Base-by-base conservation (phyloP, 148 eudicot genomes). In the Camellia granthamiana region DNA sequence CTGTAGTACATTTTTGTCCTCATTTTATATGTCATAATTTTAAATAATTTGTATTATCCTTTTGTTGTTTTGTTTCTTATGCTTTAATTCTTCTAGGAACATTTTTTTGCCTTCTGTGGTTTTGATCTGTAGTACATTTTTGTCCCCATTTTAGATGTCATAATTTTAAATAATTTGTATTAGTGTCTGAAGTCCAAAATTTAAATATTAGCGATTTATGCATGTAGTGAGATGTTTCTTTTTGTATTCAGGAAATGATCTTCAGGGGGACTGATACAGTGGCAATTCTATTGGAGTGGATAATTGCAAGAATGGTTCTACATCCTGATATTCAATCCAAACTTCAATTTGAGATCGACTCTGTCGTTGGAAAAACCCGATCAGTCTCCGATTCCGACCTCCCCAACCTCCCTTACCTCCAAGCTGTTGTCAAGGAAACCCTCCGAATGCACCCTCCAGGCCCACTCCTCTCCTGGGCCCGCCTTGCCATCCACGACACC, bases 191-290 rank as follows among this genome's bases (percentile, higher is more conserved):
- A 30, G 38, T 30, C 38, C 38, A 30, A 30, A 30, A 30, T 30
- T 30, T 30, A 30, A 30, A 30, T 30, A 30, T 30, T 30, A 30
- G 38, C 1, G 38, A 30, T 30, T 30, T 30, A 30, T 30, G 38
- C 38, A 30, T 30, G 38, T 30, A 30, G 38, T 30, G 38, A 30
- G 38, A 30, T 30, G 38, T 14, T 12, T 63, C 38, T 63, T 18
- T 63, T 7, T 3, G 67, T 21, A 11, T 64, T 14, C 77, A 96
- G 99, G 99, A 96, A 77, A 96, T 93, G 98, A 91, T 96, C 43
- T 96, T 96, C 15, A 88, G 99, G 63, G 99, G 99, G 10, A 96
- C 98, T 7, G 99, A 93, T 61, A 93, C 98, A 1, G 99, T 93
- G 4, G 99, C 97, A 3, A 96, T 93, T 19, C 87, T 93, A 0